Percentiles rank a stretch among this genome's conserved stretches.
Conservation (phyloP, 345 rosid genomes). For the Noccaea bulbosa region DNA sequence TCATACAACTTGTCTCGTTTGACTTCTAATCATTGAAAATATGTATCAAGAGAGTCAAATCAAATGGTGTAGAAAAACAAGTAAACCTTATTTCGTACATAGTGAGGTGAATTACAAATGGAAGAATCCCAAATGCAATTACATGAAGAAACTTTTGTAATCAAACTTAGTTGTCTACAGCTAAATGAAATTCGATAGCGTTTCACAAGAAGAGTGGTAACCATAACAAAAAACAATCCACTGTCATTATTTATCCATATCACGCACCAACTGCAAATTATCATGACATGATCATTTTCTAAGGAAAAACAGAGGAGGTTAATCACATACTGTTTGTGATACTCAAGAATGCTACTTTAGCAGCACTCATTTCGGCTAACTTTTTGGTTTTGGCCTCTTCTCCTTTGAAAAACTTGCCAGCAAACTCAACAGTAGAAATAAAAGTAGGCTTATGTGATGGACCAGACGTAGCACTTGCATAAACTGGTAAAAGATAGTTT, state of each 20-base stretch:
- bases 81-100: too few species aligned
- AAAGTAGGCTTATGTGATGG: constrained; percentile 55
- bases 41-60: background rate
- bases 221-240: background rate
- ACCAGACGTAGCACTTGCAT: constrained; percentile 51
- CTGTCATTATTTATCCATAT: background rate
- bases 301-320: background rate
- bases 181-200: background rate
- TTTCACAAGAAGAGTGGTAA: constrained; percentile 1
- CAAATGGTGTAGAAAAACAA: constrained; percentile 4
- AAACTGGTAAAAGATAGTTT: constrained; percentile 50
- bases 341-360: constrained; percentile 63
- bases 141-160: background rate
- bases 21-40: background rate
- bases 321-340: constrained; percentile 40
- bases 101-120: background rate
- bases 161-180: background rate
- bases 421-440: constrained; percentile 55
- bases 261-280: constrained; percentile 1
- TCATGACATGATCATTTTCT: background rate
- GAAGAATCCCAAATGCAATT: constrained; percentile 1
- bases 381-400: constrained; percentile 60
- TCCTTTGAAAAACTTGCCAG: constrained; percentile 51
- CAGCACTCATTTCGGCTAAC: constrained; percentile 67
- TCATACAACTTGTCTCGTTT: constrained; percentile 11